These are phyloP conservation scores for Porogramme epimiltina DNA, from an alignment of 1,284 basidiomycete genomes.

Conservation along the genomic window DNA sequence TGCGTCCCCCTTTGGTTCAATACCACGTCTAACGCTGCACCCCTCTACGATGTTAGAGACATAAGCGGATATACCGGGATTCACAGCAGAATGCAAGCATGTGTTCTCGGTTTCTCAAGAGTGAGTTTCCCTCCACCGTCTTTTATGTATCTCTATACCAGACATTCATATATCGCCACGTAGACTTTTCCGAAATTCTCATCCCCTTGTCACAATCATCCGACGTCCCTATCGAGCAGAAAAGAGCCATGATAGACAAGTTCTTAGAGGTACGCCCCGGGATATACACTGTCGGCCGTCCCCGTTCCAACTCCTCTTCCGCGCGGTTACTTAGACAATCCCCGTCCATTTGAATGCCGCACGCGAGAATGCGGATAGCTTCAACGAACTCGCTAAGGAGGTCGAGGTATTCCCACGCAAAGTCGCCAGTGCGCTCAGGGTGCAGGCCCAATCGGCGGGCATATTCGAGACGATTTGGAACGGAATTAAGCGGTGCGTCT, in stretches of 20 bases:
- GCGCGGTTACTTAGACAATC: slow-evolving; percentile 20
- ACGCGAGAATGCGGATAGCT: slow-evolving; percentile 22
- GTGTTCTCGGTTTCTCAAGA: slow-evolving; percentile 28
- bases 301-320: neutral
- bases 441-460: neutral
- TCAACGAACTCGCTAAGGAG: slow-evolving; percentile 28
- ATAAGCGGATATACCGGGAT: slow-evolving; percentile 25
- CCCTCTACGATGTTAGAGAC: slow-evolving; percentile 14
- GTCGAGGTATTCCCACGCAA: slow-evolving; percentile 32
- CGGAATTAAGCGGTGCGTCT: neutral
- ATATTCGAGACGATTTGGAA: neutral
- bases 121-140: slow-evolving; percentile 8
- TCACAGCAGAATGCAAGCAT: slow-evolving; percentile 28
- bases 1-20: slow-evolving; percentile 1
- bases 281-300: neutral
- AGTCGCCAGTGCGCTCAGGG: slow-evolving; percentile 27
- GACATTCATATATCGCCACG: neutral
- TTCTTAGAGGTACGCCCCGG: slow-evolving; percentile 29
- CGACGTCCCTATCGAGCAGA: slow-evolving; percentile 22
- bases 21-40: neutral
- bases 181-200: slow-evolving; percentile 30
- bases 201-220: slow-evolving; percentile 27
- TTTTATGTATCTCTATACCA: too few species aligned
- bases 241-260: slow-evolving; percentile 31
- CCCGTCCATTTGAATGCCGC: slow-evolving; percentile 29